phyloP scores from a whole-genome alignment of 1,284 basidiomycete genomes.

The Abortiporus biennis region DNA sequence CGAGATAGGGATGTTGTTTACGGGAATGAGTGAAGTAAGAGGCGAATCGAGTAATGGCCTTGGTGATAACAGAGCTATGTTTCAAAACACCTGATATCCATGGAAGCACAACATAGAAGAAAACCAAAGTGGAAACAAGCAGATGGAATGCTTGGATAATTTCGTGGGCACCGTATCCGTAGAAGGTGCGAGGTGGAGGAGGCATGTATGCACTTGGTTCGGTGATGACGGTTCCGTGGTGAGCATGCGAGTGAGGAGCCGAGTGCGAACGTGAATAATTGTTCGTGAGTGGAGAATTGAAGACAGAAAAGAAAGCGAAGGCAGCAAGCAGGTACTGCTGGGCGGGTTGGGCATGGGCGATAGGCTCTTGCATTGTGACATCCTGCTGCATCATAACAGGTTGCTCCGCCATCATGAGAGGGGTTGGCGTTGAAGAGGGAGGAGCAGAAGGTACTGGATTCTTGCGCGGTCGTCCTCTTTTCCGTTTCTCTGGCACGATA shows the following conservation, averaged over 20 bases:
- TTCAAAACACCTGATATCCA: constrained; percentile 33
- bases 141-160: constrained; percentile 55
- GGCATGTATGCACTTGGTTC: not conserved
- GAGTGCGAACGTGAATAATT: constrained; percentile 24
- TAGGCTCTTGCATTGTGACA: no score
- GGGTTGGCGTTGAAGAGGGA: constrained; percentile 1
- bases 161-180: constrained; percentile 40
- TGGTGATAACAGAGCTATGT: constrained; percentile 3
- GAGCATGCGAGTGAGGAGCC: constrained; percentile 21
- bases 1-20: not conserved
- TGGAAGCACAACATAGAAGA: constrained; percentile 48
- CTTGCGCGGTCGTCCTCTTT: constrained; percentile 71
- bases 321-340: constrained; percentile 70
- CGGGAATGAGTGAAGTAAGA: constrained; percentile 11
- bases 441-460: constrained; percentile 27
- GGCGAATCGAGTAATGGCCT: constrained; percentile 7
- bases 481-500: constrained; percentile 62
- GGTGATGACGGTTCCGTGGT: constrained; percentile 27
- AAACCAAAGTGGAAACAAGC: constrained; percentile 52
- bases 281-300: constrained; percentile 61
- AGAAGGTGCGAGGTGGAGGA: not conserved
- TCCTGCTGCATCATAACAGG: no score
- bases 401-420: constrained; percentile 8
- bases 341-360: constrained; percentile 19
- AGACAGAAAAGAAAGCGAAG: constrained; percentile 72